Conservation (phyloP, 139 green algal genomes). For the Chlorella sp. region DNA sequence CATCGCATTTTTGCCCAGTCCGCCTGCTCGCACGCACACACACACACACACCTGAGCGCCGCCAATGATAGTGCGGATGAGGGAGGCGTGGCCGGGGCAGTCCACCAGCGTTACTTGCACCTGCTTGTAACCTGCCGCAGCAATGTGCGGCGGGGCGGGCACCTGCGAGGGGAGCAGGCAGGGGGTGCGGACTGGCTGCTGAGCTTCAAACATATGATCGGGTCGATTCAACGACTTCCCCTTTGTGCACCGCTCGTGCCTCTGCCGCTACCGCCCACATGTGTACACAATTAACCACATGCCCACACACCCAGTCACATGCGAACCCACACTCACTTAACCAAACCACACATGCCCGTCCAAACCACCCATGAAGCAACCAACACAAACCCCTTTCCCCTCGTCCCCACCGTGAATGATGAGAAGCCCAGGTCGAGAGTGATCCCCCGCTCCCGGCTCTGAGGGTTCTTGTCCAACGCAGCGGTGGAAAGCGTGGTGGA, state of each 20-base stretch:
- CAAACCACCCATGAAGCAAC: neutral
- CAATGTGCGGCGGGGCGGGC: constrained; percentile 8
- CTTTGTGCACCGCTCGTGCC: too few relatives aligned
- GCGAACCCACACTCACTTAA: too few relatives aligned
- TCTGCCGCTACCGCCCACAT: too few relatives aligned
- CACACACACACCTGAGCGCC: constrained; percentile 59
- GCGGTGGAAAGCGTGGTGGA: constrained; percentile 94
- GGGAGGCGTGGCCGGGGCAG: constrained; percentile 96
- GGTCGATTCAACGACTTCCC: too few relatives aligned
- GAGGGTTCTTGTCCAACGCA: constrained; percentile 95
- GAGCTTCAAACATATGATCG: too few relatives aligned
- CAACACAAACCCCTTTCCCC: neutral
- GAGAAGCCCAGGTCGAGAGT: constrained; percentile 98
- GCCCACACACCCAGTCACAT: too few relatives aligned
- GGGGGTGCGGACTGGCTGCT: neutral
- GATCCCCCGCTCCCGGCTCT: constrained; percentile 94
- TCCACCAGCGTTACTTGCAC: constrained; percentile 98
- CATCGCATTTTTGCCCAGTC: neutral
- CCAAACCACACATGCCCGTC: neutral
- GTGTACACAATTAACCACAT: too few relatives aligned
- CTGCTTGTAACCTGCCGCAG: constrained; percentile 22
- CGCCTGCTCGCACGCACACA: neutral
- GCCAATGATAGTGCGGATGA: constrained; percentile 96
- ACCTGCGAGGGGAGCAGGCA: constrained; percentile 14
- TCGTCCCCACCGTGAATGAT: constrained; percentile 77